Evolutionary conservation across 495 filamentous ascomycete species (phyloP).

Genomic region (Neurospora cerealis): DNA sequence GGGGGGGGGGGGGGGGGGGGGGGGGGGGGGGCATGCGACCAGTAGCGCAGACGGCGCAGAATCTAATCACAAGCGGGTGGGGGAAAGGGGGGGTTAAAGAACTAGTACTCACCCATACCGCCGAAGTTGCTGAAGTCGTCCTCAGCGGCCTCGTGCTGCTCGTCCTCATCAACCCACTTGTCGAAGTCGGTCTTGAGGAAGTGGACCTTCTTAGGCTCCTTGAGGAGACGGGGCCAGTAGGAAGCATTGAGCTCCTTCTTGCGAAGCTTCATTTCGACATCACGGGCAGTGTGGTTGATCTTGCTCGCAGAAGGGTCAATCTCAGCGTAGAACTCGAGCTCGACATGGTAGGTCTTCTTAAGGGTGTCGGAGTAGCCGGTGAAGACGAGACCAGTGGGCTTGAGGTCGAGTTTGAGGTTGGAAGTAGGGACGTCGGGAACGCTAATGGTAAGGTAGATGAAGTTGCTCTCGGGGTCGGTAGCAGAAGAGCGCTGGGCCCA

Average conservation of each 20-base stretch:
- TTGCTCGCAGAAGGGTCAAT: constrained; percentile 78
- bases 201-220: constrained; percentile 80
- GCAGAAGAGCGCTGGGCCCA: constrained; percentile 94
- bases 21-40: neutral
- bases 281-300: constrained; percentile 71
- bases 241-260: constrained; percentile 92
- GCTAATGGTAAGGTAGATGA: constrained; percentile 83
- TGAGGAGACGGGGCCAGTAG: constrained; percentile 91
- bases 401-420: constrained; percentile 68
- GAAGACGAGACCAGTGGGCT: constrained; percentile 69
- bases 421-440: constrained; percentile 65
- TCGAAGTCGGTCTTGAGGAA: constrained; percentile 99
- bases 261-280: constrained; percentile 78
- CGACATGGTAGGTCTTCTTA: constrained; percentile 77
- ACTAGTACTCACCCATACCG: constrained; percentile 37
- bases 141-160: constrained; percentile 81
- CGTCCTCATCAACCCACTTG: constrained; percentile 99
- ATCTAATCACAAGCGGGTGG: neutral
- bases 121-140: constrained; percentile 74
- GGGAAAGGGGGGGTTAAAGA: neutral
- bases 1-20: too few species aligned
- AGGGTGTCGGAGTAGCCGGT: constrained; percentile 63
- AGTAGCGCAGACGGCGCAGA: neutral
- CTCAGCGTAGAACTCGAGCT: constrained; percentile 84
- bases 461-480: constrained; percentile 73